Percentiles rank a stretch among this genome's conserved stretches.
phyloP scores from a whole-genome alignment of 1,284 basidiomycete species.

The Leccinum fuscescens region DNA sequence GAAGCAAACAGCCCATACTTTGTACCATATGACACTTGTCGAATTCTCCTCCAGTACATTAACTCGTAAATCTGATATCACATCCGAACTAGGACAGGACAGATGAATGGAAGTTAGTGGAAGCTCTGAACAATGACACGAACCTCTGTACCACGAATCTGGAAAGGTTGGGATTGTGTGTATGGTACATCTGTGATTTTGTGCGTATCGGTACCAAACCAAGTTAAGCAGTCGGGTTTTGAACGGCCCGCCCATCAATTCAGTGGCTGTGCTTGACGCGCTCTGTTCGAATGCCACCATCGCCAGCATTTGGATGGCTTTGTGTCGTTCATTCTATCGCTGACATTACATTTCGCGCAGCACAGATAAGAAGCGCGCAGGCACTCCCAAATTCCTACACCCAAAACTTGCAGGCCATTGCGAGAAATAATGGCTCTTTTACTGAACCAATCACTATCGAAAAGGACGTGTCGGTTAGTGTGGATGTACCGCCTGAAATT shows the following conservation, averaged over 20 bases:
- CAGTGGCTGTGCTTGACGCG: conserved; percentile 12
- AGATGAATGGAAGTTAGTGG: not conserved
- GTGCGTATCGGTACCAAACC: not conserved
- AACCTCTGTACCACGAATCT: conserved; percentile 38
- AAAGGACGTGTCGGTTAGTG: not conserved
- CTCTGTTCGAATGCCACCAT: conserved; percentile 55
- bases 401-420: not conserved
- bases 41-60: conserved; percentile 61
- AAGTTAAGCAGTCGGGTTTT: conserved; percentile 11
- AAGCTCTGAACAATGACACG: not conserved
- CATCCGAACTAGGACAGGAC: conserved; percentile 56
- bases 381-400: conserved; percentile 15
- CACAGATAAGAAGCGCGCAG: conserved; percentile 54
- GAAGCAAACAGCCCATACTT: conserved; percentile 43
- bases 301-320: conserved; percentile 67
- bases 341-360: conserved; percentile 61
- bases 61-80: conserved; percentile 67
- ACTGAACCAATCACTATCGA: not conserved
- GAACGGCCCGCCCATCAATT: conserved; percentile 3
- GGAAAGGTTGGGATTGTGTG: conserved; percentile 29
- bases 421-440: not conserved
- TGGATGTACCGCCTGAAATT: not conserved
- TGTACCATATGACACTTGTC: conserved; percentile 68
- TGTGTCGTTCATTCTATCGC: conserved; percentile 59
- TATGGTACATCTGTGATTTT: conserved; percentile 18